Evolutionary conservation across 331 rosid species (phyloP).

Genomic region (Phaseolus coccineus): DNA sequence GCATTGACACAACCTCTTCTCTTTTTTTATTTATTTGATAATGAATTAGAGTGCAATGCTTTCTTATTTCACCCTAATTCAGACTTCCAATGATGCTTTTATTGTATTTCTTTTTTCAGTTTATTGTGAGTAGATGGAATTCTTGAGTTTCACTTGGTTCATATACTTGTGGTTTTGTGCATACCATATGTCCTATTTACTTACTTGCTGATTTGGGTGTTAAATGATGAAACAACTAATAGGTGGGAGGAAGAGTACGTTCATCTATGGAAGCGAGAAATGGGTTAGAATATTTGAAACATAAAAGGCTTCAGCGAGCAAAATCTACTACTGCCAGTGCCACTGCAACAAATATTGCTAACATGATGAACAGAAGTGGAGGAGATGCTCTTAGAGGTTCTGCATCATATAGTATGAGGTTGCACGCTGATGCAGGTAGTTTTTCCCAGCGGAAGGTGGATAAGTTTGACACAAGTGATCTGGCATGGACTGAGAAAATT

Average conservation of each 20-base stretch:
- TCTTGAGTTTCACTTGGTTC: slow-evolving; percentile 23
- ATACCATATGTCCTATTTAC: slow-evolving; percentile 9
- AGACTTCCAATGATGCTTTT: slow-evolving; percentile 7
- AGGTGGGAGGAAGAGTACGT: slow-evolving; percentile 87
- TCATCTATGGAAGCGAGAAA: slow-evolving; percentile 73
- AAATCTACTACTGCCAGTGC: slow-evolving; percentile 39
- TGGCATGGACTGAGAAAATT: slow-evolving; percentile 88
- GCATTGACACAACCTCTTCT: not conserved
- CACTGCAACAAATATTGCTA: slow-evolving; percentile 51
- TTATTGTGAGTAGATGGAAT: not conserved
- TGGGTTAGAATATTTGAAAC: slow-evolving; percentile 78
- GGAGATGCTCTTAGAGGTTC: slow-evolving; percentile 89
- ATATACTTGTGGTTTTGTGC: slow-evolving; percentile 21
- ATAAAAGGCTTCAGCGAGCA: slow-evolving; percentile 78
- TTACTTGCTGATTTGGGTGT: slow-evolving; percentile 16
- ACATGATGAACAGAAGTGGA: slow-evolving; percentile 79
- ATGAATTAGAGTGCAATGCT: slow-evolving; percentile 21
- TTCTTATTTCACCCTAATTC: slow-evolving; percentile 13
- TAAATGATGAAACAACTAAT: slow-evolving; percentile 31
- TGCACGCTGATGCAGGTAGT: slow-evolving; percentile 59
- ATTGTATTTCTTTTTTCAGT: slow-evolving; percentile 29
- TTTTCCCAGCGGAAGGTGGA: slow-evolving; percentile 78
- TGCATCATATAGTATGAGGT: slow-evolving; percentile 63
- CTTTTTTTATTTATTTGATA: slow-evolving; percentile 17
- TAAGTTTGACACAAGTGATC: slow-evolving; percentile 76